Evolutionary conservation across 306 rosid genomes (phyloP), one percentile per base, ranked within the genome.

Genomic region (Lupinus albus): DNA sequence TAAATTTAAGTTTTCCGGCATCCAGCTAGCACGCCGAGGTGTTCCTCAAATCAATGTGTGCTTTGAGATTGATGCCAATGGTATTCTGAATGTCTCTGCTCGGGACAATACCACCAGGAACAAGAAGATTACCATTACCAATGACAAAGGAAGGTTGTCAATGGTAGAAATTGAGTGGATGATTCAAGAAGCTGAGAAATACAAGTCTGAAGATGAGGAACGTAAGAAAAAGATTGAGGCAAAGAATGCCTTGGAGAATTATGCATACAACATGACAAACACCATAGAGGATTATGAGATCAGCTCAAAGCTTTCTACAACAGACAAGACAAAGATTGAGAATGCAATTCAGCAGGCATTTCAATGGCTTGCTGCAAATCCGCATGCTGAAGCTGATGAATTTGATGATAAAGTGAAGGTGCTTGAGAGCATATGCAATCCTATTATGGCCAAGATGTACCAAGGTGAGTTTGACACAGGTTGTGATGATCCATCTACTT

Each of bases 381-480:
- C 83, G 75, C 84, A 86, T 5, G 92, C 91, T 0, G 93, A 86
- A 69, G 71, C 84, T 0, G 92, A 86, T 44, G 92, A 89, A 11
- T 89, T 86, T 38, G 92, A 89, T 30, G 96, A 89, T 78, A 86
- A 89, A 67, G 81, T 89, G 92, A 89, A 89, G 82, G 92, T 86
- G 78, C 85, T 89, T 0, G 92, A 89, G 67, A 57, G 84, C 6
- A 38, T 86, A 3, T 89, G 89, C 18, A 89, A 89, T 51, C 96
- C 92, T 9, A 81, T 86, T 14, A 86, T 89, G 6, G 93, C 96
- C 2, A 89, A 86, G 80, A 86, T 89, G 92, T 84, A 89, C 66
- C 88, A 84, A 58, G 92, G 91, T 33, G 38, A 86, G 0, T 79
- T 80, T 54, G 92, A 77, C 32, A 67, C 50, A 5, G 83, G 74